Evolutionary conservation across 805 yeast species (phyloP).

Genomic region (Cyberlindnera saturnus): DNA sequence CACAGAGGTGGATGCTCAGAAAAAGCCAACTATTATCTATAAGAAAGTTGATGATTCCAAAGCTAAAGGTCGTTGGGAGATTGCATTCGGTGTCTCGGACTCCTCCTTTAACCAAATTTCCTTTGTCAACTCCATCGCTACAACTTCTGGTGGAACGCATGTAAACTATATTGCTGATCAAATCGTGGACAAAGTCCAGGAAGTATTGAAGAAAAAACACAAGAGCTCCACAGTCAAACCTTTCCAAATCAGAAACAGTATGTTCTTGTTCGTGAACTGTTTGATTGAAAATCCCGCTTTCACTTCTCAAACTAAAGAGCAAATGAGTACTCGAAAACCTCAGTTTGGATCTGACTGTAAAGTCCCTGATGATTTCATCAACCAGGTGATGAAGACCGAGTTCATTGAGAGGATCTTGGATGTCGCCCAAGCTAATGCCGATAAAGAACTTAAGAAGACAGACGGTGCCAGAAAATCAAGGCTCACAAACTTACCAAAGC

Average conservation of each 20-base stretch:
- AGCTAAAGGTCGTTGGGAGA: constrained; percentile 68
- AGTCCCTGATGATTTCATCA: constrained; percentile 73
- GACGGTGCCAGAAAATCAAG: constrained; percentile 84
- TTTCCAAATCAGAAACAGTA: constrained; percentile 81
- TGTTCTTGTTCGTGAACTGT: constrained; percentile 88
- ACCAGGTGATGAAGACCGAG: constrained; percentile 69
- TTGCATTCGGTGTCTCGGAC: constrained; percentile 91
- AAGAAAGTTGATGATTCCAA: constrained; percentile 61
- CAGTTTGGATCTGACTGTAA: constrained; percentile 85
- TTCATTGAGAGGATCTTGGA: constrained; percentile 62
- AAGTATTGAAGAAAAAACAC: constrained; percentile 64
- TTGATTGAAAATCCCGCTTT: constrained; percentile 94
- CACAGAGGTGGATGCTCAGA: constrained; percentile 29
- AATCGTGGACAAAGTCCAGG: constrained; percentile 70
- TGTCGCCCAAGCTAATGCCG: constrained; percentile 84
- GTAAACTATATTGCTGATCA: constrained; percentile 83
- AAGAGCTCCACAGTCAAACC: constrained; percentile 69
- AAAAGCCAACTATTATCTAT: constrained; percentile 62
- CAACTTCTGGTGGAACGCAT: constrained; percentile 96
- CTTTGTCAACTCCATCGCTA: constrained; percentile 95
- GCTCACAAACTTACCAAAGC: constrained; percentile 81
- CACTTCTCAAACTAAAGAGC: constrained; percentile 96
- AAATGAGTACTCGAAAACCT: constrained; percentile 78
- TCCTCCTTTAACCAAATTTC: constrained; percentile 90
- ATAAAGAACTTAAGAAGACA: constrained; percentile 75